A percentile compares a stretch with the other conserved stretches of the same genome.
phyloP scores from a whole-genome alignment of 306 rosid species.

The Castanopsis chinensis region DNA sequence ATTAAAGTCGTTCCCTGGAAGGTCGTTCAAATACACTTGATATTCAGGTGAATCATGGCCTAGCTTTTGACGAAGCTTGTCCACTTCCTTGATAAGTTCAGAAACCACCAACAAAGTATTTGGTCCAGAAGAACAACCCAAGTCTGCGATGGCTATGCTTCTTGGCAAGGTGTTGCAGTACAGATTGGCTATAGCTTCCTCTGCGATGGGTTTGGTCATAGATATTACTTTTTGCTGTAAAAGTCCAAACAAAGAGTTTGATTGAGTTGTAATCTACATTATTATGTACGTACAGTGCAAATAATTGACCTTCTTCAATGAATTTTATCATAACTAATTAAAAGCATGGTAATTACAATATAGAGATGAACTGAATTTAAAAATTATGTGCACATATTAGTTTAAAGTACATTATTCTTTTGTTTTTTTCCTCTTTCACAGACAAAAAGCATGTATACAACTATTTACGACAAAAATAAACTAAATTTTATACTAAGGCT shows the following conservation, averaged over 20 bases:
- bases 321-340: neutral
- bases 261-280: neutral
- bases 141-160: slow-evolving; percentile 44
- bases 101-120: slow-evolving; percentile 40
- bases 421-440: too few species aligned
- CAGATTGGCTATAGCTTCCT: slow-evolving; percentile 39
- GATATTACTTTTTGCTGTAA: slow-evolving; percentile 41
- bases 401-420: too few species aligned
- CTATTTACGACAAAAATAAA: too few species aligned
- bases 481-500: too few species aligned
- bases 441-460: too few species aligned
- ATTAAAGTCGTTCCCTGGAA: slow-evolving; percentile 55
- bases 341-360: neutral
- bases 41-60: slow-evolving; percentile 34
- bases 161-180: slow-evolving; percentile 8
- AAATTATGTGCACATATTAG: too few species aligned
- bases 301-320: neutral
- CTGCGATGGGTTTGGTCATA: slow-evolving; percentile 35
- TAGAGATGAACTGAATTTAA: neutral
- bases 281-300: neutral
- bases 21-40: slow-evolving; percentile 43
- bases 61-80: slow-evolving; percentile 24
- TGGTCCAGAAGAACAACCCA: slow-evolving; percentile 62
- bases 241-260: neutral
- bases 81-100: slow-evolving; percentile 33